Conservation (phyloP, 2,329 filamentous ascomycete species). For the Colletotrichum echinochloae region DNA sequence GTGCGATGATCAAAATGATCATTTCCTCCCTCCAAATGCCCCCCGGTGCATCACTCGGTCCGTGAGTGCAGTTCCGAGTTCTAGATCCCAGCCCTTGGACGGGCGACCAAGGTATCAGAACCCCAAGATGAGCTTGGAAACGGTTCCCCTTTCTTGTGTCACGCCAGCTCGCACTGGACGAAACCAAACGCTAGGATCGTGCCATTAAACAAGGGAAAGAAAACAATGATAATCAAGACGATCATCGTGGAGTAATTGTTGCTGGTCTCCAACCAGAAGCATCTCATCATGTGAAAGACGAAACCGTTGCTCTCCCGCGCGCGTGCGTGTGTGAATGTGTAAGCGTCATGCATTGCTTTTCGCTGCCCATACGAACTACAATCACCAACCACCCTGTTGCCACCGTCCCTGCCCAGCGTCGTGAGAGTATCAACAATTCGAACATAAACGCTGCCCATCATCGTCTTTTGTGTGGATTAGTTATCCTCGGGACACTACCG, state of each 20-base stretch:
- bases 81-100: too few relatives aligned
- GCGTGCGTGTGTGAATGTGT: too few relatives aligned
- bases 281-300: background rate
- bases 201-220: background rate
- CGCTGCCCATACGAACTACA: too few relatives aligned
- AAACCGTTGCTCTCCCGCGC: too few relatives aligned
- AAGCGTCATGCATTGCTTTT: too few relatives aligned
- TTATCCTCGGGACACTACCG: background rate
- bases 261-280: background rate
- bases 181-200: background rate
- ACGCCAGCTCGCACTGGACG: background rate
- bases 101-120: too few relatives aligned
- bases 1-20: too few relatives aligned
- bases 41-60: background rate
- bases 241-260: too few relatives aligned
- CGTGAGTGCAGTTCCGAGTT: background rate
- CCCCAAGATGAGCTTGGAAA: background rate
- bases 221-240: background rate
- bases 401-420: background rate
- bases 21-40: too few relatives aligned
- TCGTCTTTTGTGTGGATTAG: background rate
- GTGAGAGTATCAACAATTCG: background rate
- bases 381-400: background rate
- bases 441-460: too few relatives aligned
- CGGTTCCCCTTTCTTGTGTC: too few relatives aligned